Conservation (phyloP, 1,139 yeast genomes). For the Saccharomyces uvarum region DNA sequence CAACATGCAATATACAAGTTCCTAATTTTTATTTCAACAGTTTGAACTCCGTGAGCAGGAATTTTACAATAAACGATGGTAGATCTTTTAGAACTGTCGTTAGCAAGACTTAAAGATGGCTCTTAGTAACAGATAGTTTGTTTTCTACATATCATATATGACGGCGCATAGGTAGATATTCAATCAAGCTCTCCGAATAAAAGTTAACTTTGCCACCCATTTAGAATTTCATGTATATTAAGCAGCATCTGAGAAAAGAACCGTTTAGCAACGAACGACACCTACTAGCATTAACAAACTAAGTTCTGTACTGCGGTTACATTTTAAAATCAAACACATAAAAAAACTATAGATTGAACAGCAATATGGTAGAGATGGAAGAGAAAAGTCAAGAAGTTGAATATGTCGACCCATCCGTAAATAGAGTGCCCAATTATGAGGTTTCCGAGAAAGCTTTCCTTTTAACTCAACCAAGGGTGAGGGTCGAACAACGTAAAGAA, state of each 20-base stretch:
- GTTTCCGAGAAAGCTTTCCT: slow-evolving; percentile 73
- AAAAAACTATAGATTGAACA: slow-evolving; percentile 1
- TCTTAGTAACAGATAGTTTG: not conserved
- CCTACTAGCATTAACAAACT: not conserved
- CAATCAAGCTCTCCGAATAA: not conserved
- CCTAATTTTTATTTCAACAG: not conserved
- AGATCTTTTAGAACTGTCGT: not conserved
- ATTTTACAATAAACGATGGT: not conserved
- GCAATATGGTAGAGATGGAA: slow-evolving; percentile 7
- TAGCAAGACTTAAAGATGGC: not conserved
- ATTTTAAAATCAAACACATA: not conserved
- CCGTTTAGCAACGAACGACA: not conserved
- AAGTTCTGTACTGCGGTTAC: not conserved
- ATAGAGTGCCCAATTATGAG: slow-evolving; percentile 68
- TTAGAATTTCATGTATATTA: not conserved
- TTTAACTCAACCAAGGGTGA: slow-evolving; percentile 39
- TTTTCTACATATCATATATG: not conserved
- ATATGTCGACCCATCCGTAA: slow-evolving; percentile 34
- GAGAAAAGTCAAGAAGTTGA: slow-evolving; percentile 19
- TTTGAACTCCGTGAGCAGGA: not conserved
- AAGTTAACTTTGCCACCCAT: not conserved
- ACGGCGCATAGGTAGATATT: not conserved
- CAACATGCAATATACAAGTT: not conserved
- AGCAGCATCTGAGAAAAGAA: not conserved
- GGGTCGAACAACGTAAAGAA: slow-evolving; percentile 38